Evolutionary conservation across 2,329 filamentous ascomycete species (phyloP), one percentile per base, ranked within the genome.

Genomic region (Chrysosporium queenslandicum): DNA sequence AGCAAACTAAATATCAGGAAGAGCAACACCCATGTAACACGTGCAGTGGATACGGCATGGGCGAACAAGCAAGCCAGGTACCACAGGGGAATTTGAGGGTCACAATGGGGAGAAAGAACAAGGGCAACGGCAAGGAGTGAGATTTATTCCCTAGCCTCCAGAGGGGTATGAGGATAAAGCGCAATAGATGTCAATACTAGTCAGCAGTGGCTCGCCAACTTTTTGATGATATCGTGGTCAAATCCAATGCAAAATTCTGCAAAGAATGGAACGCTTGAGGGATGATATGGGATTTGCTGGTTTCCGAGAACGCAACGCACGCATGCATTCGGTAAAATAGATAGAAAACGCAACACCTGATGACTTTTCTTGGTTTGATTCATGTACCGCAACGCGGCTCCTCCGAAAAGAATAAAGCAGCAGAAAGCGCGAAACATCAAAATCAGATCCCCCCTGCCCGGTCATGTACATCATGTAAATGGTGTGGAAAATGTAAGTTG

Each of bases 401-500:
- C 52, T 48, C 39, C 52, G 21, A 30, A 43, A n/a, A n/a, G n/a
- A n/a, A n/a, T n/a, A n/a, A 50, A 20, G 30, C 20, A 41, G 23
- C 34, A 50, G 12, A 45, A 50, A 50, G 27, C 25, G 49, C 21
- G n/a, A 39, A 43, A 51, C 40, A 45, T 45, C 41, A 16, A 45
- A 45, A 37, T 45, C 49, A 51, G 30, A 51, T 51, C 41, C 47
- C 30, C 27, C 42, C 49, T 51, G 36, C 49, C 49, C 49, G 30
- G 40, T 51, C 49, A 51, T 51, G 40, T 51, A 51, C 39, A 45
- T 45, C 39, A 45, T 45, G 49, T 29, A 51, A 51, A 51, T 51
- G 30, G 29, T 18, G 32, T 27, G 6, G 39, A 51, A 43, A 51
- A 51, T 40, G 34, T n/a, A 40, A 41, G 46, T n/a, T 30, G 46